A percentile compares a stretch with the other conserved stretches of the same genome.
phyloP scores from a whole-genome alignment of 2,329 filamentous ascomycete genomes.

The Bertia moriformis region DNA sequence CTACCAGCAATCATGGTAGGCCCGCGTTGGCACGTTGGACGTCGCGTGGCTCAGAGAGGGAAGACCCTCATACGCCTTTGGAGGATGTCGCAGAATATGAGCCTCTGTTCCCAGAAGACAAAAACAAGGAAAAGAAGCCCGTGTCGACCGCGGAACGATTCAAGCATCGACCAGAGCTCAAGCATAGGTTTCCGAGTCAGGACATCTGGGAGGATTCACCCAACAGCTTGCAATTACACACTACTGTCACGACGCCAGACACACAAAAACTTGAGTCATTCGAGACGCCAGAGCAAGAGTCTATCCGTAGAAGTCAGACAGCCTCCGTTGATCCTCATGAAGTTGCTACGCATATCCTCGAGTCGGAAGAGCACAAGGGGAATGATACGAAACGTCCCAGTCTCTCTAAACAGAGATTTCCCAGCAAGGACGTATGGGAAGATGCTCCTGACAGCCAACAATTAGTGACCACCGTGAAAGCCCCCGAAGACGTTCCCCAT shows the following conservation, averaged over 20 bases:
- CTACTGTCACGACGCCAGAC: neutral
- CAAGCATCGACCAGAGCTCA: slow-evolving; percentile 16
- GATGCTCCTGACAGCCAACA: slow-evolving; percentile 79
- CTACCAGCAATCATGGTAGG: slow-evolving; percentile 38
- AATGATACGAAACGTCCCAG: neutral
- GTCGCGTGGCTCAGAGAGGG: neutral
- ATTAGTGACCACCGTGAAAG: neutral
- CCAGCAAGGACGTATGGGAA: slow-evolving; percentile 94
- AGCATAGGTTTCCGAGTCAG: neutral
- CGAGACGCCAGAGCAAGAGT: neutral
- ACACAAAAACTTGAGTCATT: neutral
- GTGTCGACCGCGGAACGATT: slow-evolving; percentile 20
- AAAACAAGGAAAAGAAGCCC: slow-evolving; percentile 27
- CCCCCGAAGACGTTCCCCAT: no score
- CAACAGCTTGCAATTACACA: neutral
- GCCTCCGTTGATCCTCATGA: neutral
- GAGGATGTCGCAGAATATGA: slow-evolving; percentile 70
- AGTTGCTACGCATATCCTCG: neutral
- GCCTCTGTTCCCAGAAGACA: slow-evolving; percentile 76
- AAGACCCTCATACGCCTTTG: neutral
- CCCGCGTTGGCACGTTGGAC: neutral
- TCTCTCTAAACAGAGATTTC: slow-evolving; percentile 48
- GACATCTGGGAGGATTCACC: neutral
- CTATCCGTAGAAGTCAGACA: neutral
- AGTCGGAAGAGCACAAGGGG: neutral